These are phyloP conservation scores for Seiridium cupressi DNA, from an alignment of 2,329 filamentous ascomycete genomes.

Conservation along the genomic window DNA sequence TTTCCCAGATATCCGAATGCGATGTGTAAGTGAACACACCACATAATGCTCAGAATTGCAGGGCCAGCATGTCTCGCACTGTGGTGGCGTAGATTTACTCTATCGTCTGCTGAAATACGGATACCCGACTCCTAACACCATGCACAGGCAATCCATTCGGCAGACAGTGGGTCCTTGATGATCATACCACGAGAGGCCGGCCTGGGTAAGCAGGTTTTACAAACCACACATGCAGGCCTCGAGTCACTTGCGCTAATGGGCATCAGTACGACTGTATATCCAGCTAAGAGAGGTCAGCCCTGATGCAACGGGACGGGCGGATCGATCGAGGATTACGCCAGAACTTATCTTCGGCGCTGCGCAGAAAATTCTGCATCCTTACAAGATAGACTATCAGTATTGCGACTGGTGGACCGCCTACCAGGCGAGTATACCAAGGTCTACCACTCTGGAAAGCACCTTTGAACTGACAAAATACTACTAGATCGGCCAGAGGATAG, in stretches of 20 bases:
- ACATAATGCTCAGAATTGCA: neutral
- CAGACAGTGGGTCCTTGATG: constrained; percentile 51
- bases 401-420: constrained; percentile 69
- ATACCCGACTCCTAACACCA: constrained; percentile 49
- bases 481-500: constrained; percentile 65
- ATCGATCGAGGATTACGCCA: constrained; percentile 55
- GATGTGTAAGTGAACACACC: too few species aligned
- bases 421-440: constrained; percentile 39
- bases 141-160: constrained; percentile 49
- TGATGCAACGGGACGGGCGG: constrained; percentile 29
- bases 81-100: neutral
- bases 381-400: constrained; percentile 59
- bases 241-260: too few species aligned
- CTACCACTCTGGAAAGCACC: too few species aligned
- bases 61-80: neutral
- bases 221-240: too few species aligned
- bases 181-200: constrained; percentile 59
- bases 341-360: constrained; percentile 56
- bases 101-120: constrained; percentile 1
- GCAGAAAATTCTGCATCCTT: constrained; percentile 58
- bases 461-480: neutral
- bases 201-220: constrained; percentile 29
- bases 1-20: constrained; percentile 34
- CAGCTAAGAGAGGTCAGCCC: constrained; percentile 42
- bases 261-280: constrained; percentile 49